Percentiles rank a stretch among this genome's conserved stretches.
Conservation (phyloP, 23 red algal genomes). For the Cyanidioschyzon merolae region DNA sequence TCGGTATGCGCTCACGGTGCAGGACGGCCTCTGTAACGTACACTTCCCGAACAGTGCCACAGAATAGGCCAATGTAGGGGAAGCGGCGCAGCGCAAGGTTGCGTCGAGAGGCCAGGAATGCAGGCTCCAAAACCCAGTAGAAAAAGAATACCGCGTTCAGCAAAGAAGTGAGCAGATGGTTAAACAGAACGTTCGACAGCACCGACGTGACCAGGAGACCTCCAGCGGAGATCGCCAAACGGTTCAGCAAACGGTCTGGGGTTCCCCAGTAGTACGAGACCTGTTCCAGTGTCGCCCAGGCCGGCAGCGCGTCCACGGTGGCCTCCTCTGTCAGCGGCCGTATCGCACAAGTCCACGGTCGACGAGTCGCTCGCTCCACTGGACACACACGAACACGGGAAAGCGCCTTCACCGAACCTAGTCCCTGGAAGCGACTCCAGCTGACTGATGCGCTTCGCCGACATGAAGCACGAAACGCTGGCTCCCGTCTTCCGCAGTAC, state of each 20-base stretch:
- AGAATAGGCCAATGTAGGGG: constrained; percentile 8
- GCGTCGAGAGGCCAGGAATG: constrained; percentile 4
- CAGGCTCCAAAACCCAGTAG: constrained; percentile 10
- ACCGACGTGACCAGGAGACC: constrained; percentile 2
- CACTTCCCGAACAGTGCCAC: not conserved
- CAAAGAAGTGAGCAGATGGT: not conserved
- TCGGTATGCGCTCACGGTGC: not conserved
- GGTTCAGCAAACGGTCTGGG: not conserved
- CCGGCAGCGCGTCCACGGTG: not conserved
- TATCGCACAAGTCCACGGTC: not conserved
- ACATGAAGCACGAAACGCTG: too few relatives aligned
- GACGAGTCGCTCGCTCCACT: not conserved
- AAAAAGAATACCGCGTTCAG: constrained; percentile 7
- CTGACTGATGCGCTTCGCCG: not conserved
- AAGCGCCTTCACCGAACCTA: not conserved
- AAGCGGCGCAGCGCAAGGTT: constrained; percentile 10
- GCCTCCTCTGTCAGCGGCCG: constrained; percentile 11
- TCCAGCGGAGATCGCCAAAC: not conserved
- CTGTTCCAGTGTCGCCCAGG: constrained; percentile 10
- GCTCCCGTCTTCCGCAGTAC: too few relatives aligned
- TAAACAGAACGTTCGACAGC: constrained; percentile 2
- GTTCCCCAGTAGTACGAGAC: constrained; percentile 14
- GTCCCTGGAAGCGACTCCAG: not conserved
- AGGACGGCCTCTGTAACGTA: not conserved
- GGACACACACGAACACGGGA: not conserved